Base-by-base conservation (phyloP, 1,139 yeast genomes). In the Williopsis jadinii region DNA sequence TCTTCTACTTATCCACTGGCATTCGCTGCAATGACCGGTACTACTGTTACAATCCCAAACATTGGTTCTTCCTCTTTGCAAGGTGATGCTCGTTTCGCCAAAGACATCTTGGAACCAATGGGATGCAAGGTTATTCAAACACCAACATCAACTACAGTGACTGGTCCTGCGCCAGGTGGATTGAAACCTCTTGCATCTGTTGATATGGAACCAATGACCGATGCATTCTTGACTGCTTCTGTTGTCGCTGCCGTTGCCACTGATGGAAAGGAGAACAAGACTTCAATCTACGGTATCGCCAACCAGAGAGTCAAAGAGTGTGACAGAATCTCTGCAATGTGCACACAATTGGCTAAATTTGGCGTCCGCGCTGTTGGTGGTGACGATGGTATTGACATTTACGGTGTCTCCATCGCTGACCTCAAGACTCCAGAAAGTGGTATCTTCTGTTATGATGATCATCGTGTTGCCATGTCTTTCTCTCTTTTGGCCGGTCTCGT, bases 151-250 rank as follows among this genome's bases (percentile, higher is more conserved):
- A 92, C 98, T 1, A 87, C 97, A 1, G 97, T 94, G 4, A 78
- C 83, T 36, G 98, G 97, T 34, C 96, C 97, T 9, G 71, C 83
- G 28, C 63, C 66, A 33, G 94, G 95, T 11, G 53, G 64, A 3
- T 71, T 92, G 51, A 75, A 71, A 54, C 87, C 95, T 11, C 68
- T 92, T 49, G 68, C 78, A 11, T 76, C 71, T 49, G 83, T 92
- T 44, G 97, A 94, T 61, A 94, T 92, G 98, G 98, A 92, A 64
- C 98, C 98, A 42, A 92, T 92, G 98, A 92, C 99, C 0, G 99
- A 92, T 65, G 98, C 98, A 0, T 92, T 92, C 61, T 72, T 92
- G 59, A 92, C 98, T 15, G 98, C 98, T 1, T 78, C 95, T 38
- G 97, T 94, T 14, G 95, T 88, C 27, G 98, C 98, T 34, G 97